Evolutionary conservation across 768 basidiomycete genomes (phyloP).

Genomic region (Strobilomyces confusus): DNA sequence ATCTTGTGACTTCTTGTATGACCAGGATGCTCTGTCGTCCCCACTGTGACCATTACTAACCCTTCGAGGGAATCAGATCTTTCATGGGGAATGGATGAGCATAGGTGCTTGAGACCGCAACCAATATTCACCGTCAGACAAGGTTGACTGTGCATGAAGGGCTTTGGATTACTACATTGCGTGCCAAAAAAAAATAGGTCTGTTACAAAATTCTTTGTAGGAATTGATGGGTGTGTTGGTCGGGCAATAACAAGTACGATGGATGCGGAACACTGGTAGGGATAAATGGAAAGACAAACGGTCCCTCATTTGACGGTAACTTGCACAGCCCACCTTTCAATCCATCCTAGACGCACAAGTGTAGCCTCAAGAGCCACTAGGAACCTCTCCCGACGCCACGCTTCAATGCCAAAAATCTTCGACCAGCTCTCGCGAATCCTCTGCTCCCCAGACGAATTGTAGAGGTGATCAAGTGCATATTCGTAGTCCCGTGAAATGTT

Average conservation of each 20-base stretch:
- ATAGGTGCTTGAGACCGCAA: no score
- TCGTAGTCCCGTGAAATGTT: constrained; percentile 40
- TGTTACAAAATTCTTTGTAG: neutral
- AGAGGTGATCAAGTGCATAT: constrained; percentile 6
- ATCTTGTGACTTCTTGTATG: constrained; percentile 1
- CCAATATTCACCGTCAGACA: neutral
- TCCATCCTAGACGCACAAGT: constrained; percentile 39
- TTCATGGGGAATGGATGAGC: no score
- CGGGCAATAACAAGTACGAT: no score
- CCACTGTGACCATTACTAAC: neutral
- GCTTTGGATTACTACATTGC: neutral
- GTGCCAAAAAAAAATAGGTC: neutral
- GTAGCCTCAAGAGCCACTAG: constrained; percentile 50
- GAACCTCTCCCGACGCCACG: constrained; percentile 47
- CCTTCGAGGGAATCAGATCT: no score
- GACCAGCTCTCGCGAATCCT: constrained; percentile 10
- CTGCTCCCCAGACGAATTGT: constrained; percentile 8
- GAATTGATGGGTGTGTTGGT: neutral
- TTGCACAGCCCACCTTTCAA: constrained; percentile 45
- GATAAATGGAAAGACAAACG: neutral
- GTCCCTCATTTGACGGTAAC: constrained; percentile 15
- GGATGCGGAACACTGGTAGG: neutral
- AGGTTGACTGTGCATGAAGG: no score
- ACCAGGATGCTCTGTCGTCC: neutral
- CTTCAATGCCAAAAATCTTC: constrained; percentile 28